These are phyloP conservation scores for Caloboletus firmus DNA, from an alignment of 1,284 basidiomycete species.

Conservation along the genomic window DNA sequence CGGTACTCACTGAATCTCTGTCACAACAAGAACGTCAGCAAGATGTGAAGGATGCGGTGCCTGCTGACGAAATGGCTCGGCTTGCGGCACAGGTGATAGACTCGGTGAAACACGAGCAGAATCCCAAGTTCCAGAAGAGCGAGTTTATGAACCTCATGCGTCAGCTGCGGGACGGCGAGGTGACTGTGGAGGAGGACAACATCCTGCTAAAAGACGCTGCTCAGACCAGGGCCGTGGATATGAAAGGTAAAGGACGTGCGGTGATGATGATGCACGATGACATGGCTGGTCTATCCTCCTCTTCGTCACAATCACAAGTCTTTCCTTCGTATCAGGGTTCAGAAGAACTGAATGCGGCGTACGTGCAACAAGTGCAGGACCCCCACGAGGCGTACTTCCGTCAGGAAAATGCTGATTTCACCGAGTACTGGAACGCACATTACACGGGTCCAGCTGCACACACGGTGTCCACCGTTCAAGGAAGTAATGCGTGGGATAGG, in stretches of 20 bases:
- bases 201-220: conserved; percentile 59
- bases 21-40: conserved; percentile 17
- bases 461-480: conserved; percentile 8
- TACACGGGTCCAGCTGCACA: conserved; percentile 18
- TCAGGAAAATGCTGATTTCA: conserved; percentile 69
- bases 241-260: conserved; percentile 69
- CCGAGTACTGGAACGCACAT: conserved; percentile 52
- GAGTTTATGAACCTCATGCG: conserved; percentile 87
- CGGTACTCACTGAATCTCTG: neutral
- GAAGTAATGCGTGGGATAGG: conserved; percentile 46
- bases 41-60: conserved; percentile 23
- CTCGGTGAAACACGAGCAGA: conserved; percentile 67
- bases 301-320: conserved; percentile 7
- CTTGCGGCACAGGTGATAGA: conserved; percentile 74
- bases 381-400: conserved; percentile 68
- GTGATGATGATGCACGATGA: conserved; percentile 12
- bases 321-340: conserved; percentile 18
- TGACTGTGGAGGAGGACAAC: conserved; percentile 81
- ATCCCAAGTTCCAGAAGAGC: conserved; percentile 88
- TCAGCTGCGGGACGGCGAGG: conserved; percentile 78
- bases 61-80: conserved; percentile 67
- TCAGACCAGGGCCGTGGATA: conserved; percentile 36
- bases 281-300: neutral
- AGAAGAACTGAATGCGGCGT: conserved; percentile 24
- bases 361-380: conserved; percentile 41